phyloP scores from a whole-genome alignment of 495 filamentous ascomycete species.

The Patellaria atrata region DNA sequence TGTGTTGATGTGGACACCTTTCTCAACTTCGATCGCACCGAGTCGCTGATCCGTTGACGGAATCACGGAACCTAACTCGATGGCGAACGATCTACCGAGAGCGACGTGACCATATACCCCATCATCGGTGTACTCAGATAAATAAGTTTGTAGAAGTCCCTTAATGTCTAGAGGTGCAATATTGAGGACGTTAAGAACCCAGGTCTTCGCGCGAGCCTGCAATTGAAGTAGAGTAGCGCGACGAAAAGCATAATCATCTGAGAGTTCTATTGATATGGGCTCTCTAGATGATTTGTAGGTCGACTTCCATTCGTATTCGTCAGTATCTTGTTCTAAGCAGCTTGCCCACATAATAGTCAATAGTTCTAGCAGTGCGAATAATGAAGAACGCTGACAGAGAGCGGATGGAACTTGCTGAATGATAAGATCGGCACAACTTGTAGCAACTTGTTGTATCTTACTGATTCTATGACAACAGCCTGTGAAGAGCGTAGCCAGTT shows the following conservation, averaged over 20 bases:
- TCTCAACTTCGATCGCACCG: slow-evolving; percentile 55
- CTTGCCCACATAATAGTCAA: slow-evolving; percentile 87
- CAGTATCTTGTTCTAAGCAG: slow-evolving; percentile 84
- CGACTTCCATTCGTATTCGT: slow-evolving; percentile 78
- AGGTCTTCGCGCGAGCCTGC: slow-evolving; percentile 57
- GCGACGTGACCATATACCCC: slow-evolving; percentile 78
- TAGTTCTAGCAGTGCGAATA: slow-evolving; percentile 85
- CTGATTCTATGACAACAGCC: slow-evolving; percentile 86
- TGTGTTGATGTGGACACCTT: slow-evolving; percentile 61
- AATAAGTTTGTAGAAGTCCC: slow-evolving; percentile 74
- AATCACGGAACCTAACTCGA: slow-evolving; percentile 81
- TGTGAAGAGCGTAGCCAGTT: slow-evolving; percentile 69
- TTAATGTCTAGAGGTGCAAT: slow-evolving; percentile 90
- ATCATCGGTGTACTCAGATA: slow-evolving; percentile 85
- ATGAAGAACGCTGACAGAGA: slow-evolving; percentile 72
- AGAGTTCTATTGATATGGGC: slow-evolving; percentile 69
- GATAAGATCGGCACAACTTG: slow-evolving; percentile 67
- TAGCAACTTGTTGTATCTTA: slow-evolving; percentile 72
- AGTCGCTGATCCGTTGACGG: slow-evolving; percentile 80
- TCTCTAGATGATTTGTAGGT: slow-evolving; percentile 60
- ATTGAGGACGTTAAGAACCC: slow-evolving; percentile 67
- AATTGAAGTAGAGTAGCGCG: slow-evolving; percentile 64
- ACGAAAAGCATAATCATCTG: slow-evolving; percentile 73
- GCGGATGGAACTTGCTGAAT: slow-evolving; percentile 73
- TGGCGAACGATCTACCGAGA: slow-evolving; percentile 84